Evolutionary conservation across 1,139 yeast genomes (phyloP), one percentile per base, ranked within the genome.

Genomic region (Petasospora rhodanensis): DNA sequence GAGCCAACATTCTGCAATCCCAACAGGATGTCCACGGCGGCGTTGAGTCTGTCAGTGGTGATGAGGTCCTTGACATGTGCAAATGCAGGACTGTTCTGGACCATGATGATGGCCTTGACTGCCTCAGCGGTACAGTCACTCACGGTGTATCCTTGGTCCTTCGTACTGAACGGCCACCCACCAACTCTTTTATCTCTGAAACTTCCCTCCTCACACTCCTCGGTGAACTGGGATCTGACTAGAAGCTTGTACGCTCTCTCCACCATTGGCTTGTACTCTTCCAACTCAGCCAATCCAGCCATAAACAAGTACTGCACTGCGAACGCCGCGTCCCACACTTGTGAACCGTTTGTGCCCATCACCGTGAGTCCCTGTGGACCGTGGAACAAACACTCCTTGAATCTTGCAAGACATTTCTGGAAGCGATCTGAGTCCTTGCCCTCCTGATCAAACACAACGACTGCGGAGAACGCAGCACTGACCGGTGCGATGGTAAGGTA

Each of bases 111-210:
- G 0, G 98, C 96, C 55, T 91, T 91, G 43, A 89, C 64, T 0
- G 97, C 87, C 57, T 93, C 98, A 0, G 98, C 95, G 0, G 98
- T 89, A 59, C 98, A 91, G 56, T 93, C 99, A 50, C 94, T 79
- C 2, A 93, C 99, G 0, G 95, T 83, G 52, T 89, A 93, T 0
- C 99, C 99, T 59, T 93, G 98, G 12, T 83, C 80, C 51, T 87
- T 86, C 0, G 97, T 93, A 32, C 95, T 84, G 55, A 91, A 93
- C 0, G 97, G 96, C 93, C 96, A 93, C 0, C 86, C 95, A n/a
- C 98, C 99, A 31, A 68, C 69, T 35, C 98, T 68, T 40, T 69
- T 72, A 52, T 91, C 97, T 48, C 98, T 71, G 59, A 70, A 89
- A 41, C 89, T 78, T 5, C 93, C 95, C 1, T 68, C 71, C 4